Base-by-base conservation (phyloP, 352 stramenopile species). In the Phytopythium boreale region DNA sequence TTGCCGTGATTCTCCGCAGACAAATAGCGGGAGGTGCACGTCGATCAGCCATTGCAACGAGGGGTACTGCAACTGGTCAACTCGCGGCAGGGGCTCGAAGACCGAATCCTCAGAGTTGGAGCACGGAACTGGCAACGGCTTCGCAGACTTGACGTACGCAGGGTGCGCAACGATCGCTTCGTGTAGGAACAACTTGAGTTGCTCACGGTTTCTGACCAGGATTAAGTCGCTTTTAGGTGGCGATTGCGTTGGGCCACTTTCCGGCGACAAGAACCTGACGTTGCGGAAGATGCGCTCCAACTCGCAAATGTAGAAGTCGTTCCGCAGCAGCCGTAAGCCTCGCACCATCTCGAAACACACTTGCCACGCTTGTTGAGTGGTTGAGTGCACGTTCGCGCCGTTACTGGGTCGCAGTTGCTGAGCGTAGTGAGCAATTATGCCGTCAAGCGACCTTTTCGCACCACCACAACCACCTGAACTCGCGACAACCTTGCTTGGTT, bases 311-410 rank as follows among this genome's bases (percentile, higher is more conserved):
- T 82, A 91, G 52, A 79, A 82, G 19, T 76, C 75, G 49, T 87
- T 88, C 55, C 75, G 67, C 52, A 91, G 76, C 26, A 91, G 44
- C 17, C 66, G 67, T 37, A 91, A 70, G 62, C 87, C 82, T 2
- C 80, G 75, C 50, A 77, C 53, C 66, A 89, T 72, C 31, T 56
- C 57, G 64, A 76, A 89, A 62, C 61, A 84, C 11, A 67, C 39
- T 2, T 55, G 59, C 11, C 56, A 59, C 36, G 34, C 34, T 2
- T 34, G 53, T 10, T 53, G 47, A 7, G 47, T 12, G 0, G 22
- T 9, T 34, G 47, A n/a, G 4, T n/a, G 22, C 14, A 9, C 12
- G 10, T 36, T 12, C 20, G 24, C 14, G 20, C 14, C 47, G 12
- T 11, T 5, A 6, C 22, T 5, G 6, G 47, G 22, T 4, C 36